Evolutionary conservation across 768 basidiomycete genomes (phyloP), one percentile per base, ranked within the genome.

Genomic region (Leccinum broughii): DNA sequence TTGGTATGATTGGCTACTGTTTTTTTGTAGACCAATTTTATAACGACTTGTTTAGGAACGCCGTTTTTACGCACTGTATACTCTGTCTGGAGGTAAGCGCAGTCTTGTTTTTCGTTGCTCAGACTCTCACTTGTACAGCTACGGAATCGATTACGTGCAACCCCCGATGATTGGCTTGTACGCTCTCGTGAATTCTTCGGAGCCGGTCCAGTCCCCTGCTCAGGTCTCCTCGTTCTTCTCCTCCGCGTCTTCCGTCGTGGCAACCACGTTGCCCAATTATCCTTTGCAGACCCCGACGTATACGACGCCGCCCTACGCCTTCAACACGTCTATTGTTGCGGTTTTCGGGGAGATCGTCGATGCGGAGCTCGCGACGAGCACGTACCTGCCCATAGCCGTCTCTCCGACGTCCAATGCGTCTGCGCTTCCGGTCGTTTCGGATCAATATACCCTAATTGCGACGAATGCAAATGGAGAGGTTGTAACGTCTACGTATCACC

Each of bases 151-250:
- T 65, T 72, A 74, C 37, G 85, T 86, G 62, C 91, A 93, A 69
- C 78, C 89, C 7, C 91, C 91, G 17, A 78, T 89, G 74, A 85
- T 93, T 59, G 91, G 91, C n/a, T 73, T 93, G 54, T 93, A 90
- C 68, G 74, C 86, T 22, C 76, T 87, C 39, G 67, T 69, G 37
- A 85, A 85, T 66, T 70, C 74, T 28, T 82, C 81, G 7, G 70
- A 75, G 6, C 66, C 71, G 17, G 70, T 78, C 17, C 76, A 82
- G 60, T 70, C 82, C 3, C 71, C 80, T 8, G 72, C 77, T 44
- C 55, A 67, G 13, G 74, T 88, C 28, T 71, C 77, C 14, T 80
- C 85, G 8, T 80, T 83, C 68, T 73, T 91, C 53, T 83, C 88
- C 4, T 83, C 85, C 13, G 75, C 76, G 51, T 87, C 89, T 6